Conservation (phyloP, 345 rosid species). For the Citrus sp. region DNA sequence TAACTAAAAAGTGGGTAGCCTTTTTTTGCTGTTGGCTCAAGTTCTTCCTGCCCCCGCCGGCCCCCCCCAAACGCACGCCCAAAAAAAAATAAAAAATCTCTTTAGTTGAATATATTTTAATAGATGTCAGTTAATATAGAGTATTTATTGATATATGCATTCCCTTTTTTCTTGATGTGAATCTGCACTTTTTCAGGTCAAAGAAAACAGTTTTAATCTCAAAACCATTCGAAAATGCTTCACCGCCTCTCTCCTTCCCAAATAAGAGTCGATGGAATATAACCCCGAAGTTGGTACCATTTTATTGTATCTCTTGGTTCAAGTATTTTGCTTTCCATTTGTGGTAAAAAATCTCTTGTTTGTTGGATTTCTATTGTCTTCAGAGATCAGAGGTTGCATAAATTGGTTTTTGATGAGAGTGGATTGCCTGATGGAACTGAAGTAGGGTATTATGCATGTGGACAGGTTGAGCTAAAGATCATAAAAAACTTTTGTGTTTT, state of each 20-base stretch:
- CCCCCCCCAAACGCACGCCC: no score
- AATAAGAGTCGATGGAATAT: constrained; percentile 46
- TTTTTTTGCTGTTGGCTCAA: constrained; percentile 8
- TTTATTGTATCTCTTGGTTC: constrained; percentile 16
- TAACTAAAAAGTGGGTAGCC: constrained; percentile 39
- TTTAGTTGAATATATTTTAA: background rate
- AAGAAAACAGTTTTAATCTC: constrained; percentile 22
- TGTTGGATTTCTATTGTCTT: constrained; percentile 8
- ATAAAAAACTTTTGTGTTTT: constrained; percentile 22
- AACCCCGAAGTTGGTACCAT: constrained; percentile 41
- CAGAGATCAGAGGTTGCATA: constrained; percentile 88
- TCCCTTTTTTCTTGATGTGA: background rate
- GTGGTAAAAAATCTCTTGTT: constrained; percentile 7
- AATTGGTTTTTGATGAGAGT: constrained; percentile 74
- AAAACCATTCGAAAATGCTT: constrained; percentile 30
- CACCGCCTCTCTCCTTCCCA: constrained; percentile 27
- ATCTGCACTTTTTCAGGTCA: constrained; percentile 22
- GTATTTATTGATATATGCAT: background rate
- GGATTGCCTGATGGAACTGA: constrained; percentile 97
- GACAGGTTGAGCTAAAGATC: constrained; percentile 59
- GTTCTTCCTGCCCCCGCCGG: background rate
- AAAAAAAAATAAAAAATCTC: background rate
- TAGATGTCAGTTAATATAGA: background rate
- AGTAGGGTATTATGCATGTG: constrained; percentile 88
- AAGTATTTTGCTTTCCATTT: constrained; percentile 13